Percentiles rank a stretch among this genome's conserved stretches.
Evolutionary conservation across 768 basidiomycete genomes (phyloP).

Genomic region (Brasilioporus rufonigricans): DNA sequence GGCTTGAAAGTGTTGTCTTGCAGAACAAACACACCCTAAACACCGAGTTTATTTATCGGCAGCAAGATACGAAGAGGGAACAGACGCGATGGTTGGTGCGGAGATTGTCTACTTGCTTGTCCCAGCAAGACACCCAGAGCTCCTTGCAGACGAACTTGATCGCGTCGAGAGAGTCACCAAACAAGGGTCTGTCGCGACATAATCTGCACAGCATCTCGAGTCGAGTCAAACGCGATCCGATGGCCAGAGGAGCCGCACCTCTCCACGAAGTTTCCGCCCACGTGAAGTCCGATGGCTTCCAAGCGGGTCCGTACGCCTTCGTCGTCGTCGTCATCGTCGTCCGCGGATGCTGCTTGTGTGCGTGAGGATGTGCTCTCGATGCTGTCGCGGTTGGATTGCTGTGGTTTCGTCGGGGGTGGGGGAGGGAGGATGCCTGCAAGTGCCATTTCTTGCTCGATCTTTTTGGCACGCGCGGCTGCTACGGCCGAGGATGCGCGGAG

Average conservation of each 20-base stretch:
- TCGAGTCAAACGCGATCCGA: neutral
- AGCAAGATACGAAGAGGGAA: neutral
- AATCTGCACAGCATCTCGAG: slow-evolving; percentile 44
- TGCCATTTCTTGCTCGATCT: slow-evolving; percentile 75
- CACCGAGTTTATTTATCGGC: neutral
- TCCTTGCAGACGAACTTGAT: slow-evolving; percentile 98
- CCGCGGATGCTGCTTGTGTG: neutral
- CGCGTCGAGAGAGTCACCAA: slow-evolving; percentile 81
- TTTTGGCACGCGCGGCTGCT: slow-evolving; percentile 63
- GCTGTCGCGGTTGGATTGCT: slow-evolving; percentile 40
- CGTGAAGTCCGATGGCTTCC: slow-evolving; percentile 82
- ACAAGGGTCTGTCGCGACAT: slow-evolving; percentile 70
- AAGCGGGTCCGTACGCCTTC: slow-evolving; percentile 58
- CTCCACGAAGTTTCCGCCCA: slow-evolving; percentile 85
- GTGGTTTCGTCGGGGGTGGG: slow-evolving; percentile 39
- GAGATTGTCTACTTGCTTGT: slow-evolving; percentile 82
- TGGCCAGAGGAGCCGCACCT: slow-evolving; percentile 43
- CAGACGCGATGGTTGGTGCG: slow-evolving; percentile 90
- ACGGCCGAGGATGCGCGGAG: slow-evolving; percentile 73
- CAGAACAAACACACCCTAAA: slow-evolving; percentile 73
- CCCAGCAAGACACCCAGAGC: slow-evolving; percentile 85
- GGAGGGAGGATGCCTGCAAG: slow-evolving; percentile 71
- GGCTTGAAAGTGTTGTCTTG: slow-evolving; percentile 92
- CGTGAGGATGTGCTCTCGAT: slow-evolving; percentile 28
- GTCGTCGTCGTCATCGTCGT: slow-evolving; percentile 68